A percentile compares a stretch with the other conserved stretches of the same genome.
Evolutionary conservation across 148 eudicot genomes (phyloP).

Genomic region (Camellia sinensis): DNA sequence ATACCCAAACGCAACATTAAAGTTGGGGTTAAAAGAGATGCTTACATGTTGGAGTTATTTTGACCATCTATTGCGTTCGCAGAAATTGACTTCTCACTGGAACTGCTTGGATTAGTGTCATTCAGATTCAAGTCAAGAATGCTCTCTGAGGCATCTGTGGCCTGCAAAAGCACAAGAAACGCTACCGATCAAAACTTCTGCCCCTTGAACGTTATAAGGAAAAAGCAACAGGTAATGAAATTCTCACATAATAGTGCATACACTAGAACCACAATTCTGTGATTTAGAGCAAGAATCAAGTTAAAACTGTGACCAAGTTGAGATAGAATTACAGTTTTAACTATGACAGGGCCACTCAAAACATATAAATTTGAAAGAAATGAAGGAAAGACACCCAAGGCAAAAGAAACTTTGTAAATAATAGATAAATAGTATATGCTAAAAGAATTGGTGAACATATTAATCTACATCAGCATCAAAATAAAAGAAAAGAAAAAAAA

Average conservation of each 20-base stretch:
- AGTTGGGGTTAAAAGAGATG: neutral
- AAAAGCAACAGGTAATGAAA: neutral
- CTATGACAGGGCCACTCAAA: too few relatives aligned
- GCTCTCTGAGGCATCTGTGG: constrained; percentile 21
- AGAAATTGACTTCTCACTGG: constrained; percentile 19
- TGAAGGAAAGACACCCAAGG: too few relatives aligned
- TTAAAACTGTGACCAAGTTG: too few relatives aligned
- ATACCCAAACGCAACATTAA: neutral
- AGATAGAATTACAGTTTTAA: too few relatives aligned
- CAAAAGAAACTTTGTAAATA: too few relatives aligned
- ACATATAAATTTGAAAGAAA: too few relatives aligned
- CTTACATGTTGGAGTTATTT: constrained; percentile 22
- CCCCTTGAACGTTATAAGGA: neutral
- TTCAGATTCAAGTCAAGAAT: constrained; percentile 6
- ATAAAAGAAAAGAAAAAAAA: too few relatives aligned
- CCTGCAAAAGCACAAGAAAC: constrained; percentile 25
- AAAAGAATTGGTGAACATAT: too few relatives aligned
- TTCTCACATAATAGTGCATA: neutral
- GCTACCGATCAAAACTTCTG: neutral
- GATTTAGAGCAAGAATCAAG: too few relatives aligned
- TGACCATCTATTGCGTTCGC: constrained; percentile 12
- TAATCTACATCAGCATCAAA: too few relatives aligned
- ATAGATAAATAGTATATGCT: too few relatives aligned
- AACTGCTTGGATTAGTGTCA: constrained; percentile 13
- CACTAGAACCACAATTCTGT: neutral